These are phyloP conservation scores for Hymenoscyphus scutula DNA, from an alignment of 2,329 filamentous ascomycete genomes.

Conservation along the genomic window DNA sequence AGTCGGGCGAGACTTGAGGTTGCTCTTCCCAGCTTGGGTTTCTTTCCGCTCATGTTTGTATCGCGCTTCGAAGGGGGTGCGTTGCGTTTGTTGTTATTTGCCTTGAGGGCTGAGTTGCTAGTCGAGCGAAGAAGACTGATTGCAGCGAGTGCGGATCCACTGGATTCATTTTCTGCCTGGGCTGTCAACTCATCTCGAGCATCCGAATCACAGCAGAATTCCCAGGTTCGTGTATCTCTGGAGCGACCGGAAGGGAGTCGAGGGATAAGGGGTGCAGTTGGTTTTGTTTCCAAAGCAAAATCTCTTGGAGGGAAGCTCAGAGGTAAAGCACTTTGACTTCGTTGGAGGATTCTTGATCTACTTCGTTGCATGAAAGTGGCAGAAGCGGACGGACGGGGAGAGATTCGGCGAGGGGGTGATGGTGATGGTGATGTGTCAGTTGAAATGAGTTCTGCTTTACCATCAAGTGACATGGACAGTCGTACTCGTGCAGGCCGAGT, in stretches of 20 bases:
- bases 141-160: slow-evolving; percentile 74
- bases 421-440: slow-evolving; percentile 65
- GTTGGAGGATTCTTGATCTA: slow-evolving; percentile 53
- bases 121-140: slow-evolving; percentile 78
- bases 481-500: slow-evolving; percentile 50
- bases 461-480: slow-evolving; percentile 80
- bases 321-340: slow-evolving; percentile 68
- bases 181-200: slow-evolving; percentile 73
- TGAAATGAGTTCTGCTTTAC: slow-evolving; percentile 81
- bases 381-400: slow-evolving; percentile 46
- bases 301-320: slow-evolving; percentile 54
- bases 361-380: slow-evolving; percentile 43
- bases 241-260: slow-evolving; percentile 69
- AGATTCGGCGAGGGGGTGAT: slow-evolving; percentile 58
- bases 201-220: slow-evolving; percentile 83
- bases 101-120: slow-evolving; percentile 50
- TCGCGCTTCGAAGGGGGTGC: slow-evolving; percentile 41
- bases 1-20: slow-evolving; percentile 62
- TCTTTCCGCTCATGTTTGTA: slow-evolving; percentile 47
- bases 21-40: slow-evolving; percentile 59
- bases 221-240: slow-evolving; percentile 85
- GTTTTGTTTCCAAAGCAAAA: slow-evolving; percentile 40
- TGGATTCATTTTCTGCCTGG: slow-evolving; percentile 78
- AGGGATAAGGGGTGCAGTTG: slow-evolving; percentile 41
- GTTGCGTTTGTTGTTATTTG: slow-evolving; percentile 66